Base-by-base conservation (phyloP, 495 filamentous ascomycete species). In the Astrocystis sublimbata region DNA sequence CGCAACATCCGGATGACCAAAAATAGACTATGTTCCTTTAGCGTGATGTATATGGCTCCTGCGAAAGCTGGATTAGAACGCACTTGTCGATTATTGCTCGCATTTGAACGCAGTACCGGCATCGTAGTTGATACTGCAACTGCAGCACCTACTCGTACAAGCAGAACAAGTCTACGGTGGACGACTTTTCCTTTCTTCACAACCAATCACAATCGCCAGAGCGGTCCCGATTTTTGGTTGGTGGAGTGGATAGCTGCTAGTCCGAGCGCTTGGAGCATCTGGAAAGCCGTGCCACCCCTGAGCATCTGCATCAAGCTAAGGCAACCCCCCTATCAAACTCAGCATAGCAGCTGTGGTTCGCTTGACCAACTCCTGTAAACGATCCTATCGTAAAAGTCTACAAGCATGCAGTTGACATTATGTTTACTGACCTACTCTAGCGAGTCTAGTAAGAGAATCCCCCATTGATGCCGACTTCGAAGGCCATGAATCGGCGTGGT, bases 201-300 rank as follows among this genome's bases (percentile, higher is more conserved):
- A 30, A 28, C 46, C 46, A 49, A 49, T 49, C 46, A 23, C 24
- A 30, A 30, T 49, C 19, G 26, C 26, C 4, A 49, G 28, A 13
- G 13, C 46, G 46, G 46, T n/a, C 24, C 24, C 19, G 30, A n/a
- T 30, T 49, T 49, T 3, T 49, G 26, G 46, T 49, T 49, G 46
- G 46, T 30, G 46, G 13, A 40, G 28, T 17, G 31, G 12, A 30
- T 21, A 9, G 21, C 28, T 36, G 6, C 33, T 54, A 54, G 31
- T 3, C n/a, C 21, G 9, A 23, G 33, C 13, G 52, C 52, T 42
- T 56, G 28, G 46, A 23, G 17, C 26, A 30, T n/a, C 15, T n/a
- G 24, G 26, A 9, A 26, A 23, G 42, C 52, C 52, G 52, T 56
- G 52, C 52, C 52, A 56, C 42, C 52, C 52, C 23, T 56, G 52